Conservation (phyloP, 2,329 filamentous ascomycete genomes). For the Colletotrichum sp. region DNA sequence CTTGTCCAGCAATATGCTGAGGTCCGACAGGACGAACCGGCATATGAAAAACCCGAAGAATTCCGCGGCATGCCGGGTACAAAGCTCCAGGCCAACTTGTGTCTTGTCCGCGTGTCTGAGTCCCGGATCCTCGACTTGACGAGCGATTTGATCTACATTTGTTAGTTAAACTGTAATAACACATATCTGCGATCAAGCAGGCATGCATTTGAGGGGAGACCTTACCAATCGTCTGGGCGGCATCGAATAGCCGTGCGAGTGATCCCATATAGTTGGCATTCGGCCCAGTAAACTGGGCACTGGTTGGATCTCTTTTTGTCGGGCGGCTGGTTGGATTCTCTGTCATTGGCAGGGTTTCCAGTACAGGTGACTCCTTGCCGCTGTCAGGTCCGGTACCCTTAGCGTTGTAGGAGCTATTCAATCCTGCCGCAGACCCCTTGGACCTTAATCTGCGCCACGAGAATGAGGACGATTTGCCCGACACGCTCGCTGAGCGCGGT, state of each 20-base stretch:
- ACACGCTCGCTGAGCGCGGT: constrained; percentile 63
- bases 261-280: constrained; percentile 91
- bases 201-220: constrained; percentile 17
- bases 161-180: neutral
- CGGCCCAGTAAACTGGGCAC: constrained; percentile 77
- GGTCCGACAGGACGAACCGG: constrained; percentile 88
- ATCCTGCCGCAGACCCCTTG: constrained; percentile 78
- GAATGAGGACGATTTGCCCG: constrained; percentile 75
- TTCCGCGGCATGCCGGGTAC: constrained; percentile 90
- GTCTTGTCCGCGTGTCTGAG: constrained; percentile 91
- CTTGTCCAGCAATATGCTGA: constrained; percentile 88
- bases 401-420: constrained; percentile 52
- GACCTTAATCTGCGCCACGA: constrained; percentile 90
- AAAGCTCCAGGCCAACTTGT: constrained; percentile 92
- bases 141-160: constrained; percentile 83
- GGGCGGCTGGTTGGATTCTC: constrained; percentile 67
- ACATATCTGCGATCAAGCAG: neutral
- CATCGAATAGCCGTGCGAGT: constrained; percentile 89
- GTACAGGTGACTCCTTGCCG: constrained; percentile 61
- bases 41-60: constrained; percentile 98
- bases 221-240: constrained; percentile 89
- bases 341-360: constrained; percentile 82
- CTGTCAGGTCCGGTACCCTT: constrained; percentile 37
- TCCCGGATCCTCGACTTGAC: constrained; percentile 94
- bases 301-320: constrained; percentile 71